Evolutionary conservation across 768 basidiomycete genomes (phyloP), one percentile per base, ranked within the genome.

Genomic region (Russula abietina): DNA sequence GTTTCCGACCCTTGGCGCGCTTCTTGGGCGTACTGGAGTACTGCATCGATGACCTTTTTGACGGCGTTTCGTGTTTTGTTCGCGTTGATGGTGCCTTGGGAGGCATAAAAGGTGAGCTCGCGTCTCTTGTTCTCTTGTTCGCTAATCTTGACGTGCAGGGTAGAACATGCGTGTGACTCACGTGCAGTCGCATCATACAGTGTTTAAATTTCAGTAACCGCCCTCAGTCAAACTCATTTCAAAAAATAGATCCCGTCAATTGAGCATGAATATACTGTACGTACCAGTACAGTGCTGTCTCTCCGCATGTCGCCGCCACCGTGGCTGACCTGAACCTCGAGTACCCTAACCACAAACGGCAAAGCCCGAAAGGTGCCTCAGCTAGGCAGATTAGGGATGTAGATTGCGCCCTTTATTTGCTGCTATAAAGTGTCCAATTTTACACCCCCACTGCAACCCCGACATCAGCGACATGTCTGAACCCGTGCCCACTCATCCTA

Each of bases 401-500:
- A 53, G 33, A n/a, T 28, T 54, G 54, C 57, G 55, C 39, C 64
- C 7, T 50, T 38, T 14, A n/a, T 5, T 30, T 30, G 28, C 28
- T 30, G 28, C 28, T 30, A 30, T 30, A 30, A 38, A 16, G 24
- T 51, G 33, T 56, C 43, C 58, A 24, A 4, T 12, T 28, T 32
- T 39, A 14, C 51, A 1, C 58, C 39, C 55, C 55, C 16, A 22
- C 28, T 39, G 19, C 51, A 1, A 55, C 39, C 55, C 55, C 16
- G 16, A 39, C 38, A 39, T 39, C 38, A 38, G 14, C 33, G 24
- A 57, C 22, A 74, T 74, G 73, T 69, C 73, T 48, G 70, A 66
- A 45, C n/a, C 66, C 32, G 67, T 70, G 38, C 67, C 69, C 28
- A 80, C 80, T 41, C 86, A 90, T 75, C 91, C 93, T 49, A 77